phyloP scores from a whole-genome alignment of 371 early-diverging fungal species.

The Actinomortierella ambigua region DNA sequence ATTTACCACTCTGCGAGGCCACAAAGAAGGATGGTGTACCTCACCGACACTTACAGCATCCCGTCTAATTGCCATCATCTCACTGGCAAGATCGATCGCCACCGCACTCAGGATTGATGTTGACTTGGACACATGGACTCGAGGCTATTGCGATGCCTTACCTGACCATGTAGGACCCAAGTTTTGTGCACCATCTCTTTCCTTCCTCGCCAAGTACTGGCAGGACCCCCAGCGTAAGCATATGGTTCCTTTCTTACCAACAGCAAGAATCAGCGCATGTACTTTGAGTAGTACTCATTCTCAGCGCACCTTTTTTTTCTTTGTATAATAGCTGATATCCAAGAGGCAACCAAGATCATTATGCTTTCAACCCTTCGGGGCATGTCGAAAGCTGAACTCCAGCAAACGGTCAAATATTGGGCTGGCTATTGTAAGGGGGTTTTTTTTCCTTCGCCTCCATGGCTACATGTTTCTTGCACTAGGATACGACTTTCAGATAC shows the following conservation, averaged over 20 bases:
- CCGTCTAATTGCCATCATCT: slow-evolving; percentile 59
- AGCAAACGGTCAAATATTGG: slow-evolving; percentile 69
- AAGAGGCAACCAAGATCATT: slow-evolving; percentile 36
- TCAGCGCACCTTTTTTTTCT: too few relatives aligned
- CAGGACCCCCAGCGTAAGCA: slow-evolving; percentile 79
- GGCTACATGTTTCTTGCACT: too few relatives aligned
- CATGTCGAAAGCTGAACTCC: slow-evolving; percentile 52
- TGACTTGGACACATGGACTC: slow-evolving; percentile 25
- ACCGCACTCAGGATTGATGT: slow-evolving; percentile 44
- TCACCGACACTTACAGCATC: slow-evolving; percentile 68
- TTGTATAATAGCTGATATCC: slow-evolving; percentile 30
- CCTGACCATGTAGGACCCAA: slow-evolving; percentile 56
- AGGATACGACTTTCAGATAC: slow-evolving; percentile 56
- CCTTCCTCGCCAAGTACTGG: slow-evolving; percentile 83
- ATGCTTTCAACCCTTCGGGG: slow-evolving; percentile 26
- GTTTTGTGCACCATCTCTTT: slow-evolving; percentile 72
- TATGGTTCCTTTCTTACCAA: neutral
- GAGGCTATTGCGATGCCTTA: slow-evolving; percentile 48
- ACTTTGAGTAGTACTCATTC: too few relatives aligned
- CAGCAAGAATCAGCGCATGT: too few relatives aligned
- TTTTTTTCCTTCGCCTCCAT: slow-evolving; percentile 11
- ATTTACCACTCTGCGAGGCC: slow-evolving; percentile 49
- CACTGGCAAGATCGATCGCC: slow-evolving; percentile 58
- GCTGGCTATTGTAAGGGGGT: slow-evolving; percentile 35
- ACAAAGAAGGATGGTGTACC: slow-evolving; percentile 58